Base-by-base conservation (phyloP, 1,284 basidiomycete species). In the Ustilago vetiveriae region DNA sequence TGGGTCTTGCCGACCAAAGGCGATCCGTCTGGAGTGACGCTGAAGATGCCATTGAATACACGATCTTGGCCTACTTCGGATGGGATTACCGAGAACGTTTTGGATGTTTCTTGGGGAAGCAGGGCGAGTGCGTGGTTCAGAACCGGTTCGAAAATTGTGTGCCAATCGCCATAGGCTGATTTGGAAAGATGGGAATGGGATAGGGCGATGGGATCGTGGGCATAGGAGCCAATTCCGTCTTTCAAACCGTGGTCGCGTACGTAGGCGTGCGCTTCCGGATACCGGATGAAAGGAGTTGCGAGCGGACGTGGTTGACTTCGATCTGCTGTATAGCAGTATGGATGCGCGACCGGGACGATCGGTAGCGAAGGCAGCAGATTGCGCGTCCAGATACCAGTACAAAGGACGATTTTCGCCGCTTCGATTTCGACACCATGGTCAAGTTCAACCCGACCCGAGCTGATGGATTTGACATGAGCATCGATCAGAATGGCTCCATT, bases 11-110 rank as follows among this genome's bases (percentile, higher is more conserved):
- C 35, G 2, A 48, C 35, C 16, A 56, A 7, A 16, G 54, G 54
- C 46, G 30, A 38, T 13, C 46, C 54, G 19, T 49, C 54, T 8
- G 46, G 54, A 7, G 54, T 56, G 35, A 56, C 54, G 27, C 54
- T 56, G 27, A 49, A 56, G 9, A 56, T 21, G 19, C 46, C 54
- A 21, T 49, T 56, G 22, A 49, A 56, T 19, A 44, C 41, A 3
- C 46, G 24, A 9, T 39, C 46, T 1, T 22, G 19, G 0, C 46
- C 54, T 16, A 19, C 54, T 3, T 23, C 17, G 11, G 6, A 2
- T 3, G 53, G 53, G 9, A 11, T 8, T 2, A 42, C 39, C 16
- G 22, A 21, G 32, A 50, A 41, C 3, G 26, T 6, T 3, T 23
- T 9, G 2, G 19, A 5, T 13, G 39, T 41, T 19, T 41, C 39